Evolutionary conservation across 75 land plant species (phyloP).

Genomic region (Pseudotsuga menziesii): DNA sequence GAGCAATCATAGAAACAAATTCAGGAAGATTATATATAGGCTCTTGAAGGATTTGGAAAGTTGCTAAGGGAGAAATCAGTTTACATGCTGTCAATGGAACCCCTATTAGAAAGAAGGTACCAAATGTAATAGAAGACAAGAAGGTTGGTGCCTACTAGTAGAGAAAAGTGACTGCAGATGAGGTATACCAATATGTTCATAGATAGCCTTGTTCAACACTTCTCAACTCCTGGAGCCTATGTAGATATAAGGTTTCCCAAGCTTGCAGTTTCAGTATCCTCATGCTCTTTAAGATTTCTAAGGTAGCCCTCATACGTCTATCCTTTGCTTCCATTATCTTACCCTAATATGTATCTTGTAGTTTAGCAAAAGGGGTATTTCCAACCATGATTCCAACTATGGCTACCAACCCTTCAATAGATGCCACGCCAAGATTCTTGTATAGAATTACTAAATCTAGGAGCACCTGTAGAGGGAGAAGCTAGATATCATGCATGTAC

Average conservation of each 20-base stretch:
- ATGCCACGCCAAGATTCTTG: conserved; percentile 53
- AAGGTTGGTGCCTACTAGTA: conserved; percentile 75
- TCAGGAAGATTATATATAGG: conserved; percentile 72
- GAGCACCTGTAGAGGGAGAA: too few relatives aligned
- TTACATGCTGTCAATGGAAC: too few relatives aligned
- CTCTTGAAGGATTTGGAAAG: conserved; percentile 76
- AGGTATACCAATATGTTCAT: conserved; percentile 41
- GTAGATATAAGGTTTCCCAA: too few relatives aligned
- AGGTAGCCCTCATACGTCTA: too few relatives aligned
- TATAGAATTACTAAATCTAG: too few relatives aligned
- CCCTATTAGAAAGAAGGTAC: conserved; percentile 57
- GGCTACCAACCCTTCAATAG: conserved; percentile 40
- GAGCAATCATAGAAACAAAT: conserved; percentile 49
- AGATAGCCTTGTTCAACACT: conserved; percentile 46
- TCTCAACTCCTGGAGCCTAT: conserved; percentile 45
- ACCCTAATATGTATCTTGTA: too few relatives aligned
- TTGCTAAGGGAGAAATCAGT: too few relatives aligned
- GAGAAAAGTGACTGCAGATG: conserved; percentile 50
- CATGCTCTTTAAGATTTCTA: too few relatives aligned
- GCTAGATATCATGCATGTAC: conserved; percentile 46
- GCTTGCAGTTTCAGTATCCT: too few relatives aligned
- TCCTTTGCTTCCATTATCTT: too few relatives aligned
- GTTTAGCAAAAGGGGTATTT: too few relatives aligned
- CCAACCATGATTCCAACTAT: too few relatives aligned
- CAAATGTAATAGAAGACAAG: conserved; percentile 69